Base-by-base conservation (phyloP, 352 stramenopile genomes). In the Phytophthora meadii region DNA sequence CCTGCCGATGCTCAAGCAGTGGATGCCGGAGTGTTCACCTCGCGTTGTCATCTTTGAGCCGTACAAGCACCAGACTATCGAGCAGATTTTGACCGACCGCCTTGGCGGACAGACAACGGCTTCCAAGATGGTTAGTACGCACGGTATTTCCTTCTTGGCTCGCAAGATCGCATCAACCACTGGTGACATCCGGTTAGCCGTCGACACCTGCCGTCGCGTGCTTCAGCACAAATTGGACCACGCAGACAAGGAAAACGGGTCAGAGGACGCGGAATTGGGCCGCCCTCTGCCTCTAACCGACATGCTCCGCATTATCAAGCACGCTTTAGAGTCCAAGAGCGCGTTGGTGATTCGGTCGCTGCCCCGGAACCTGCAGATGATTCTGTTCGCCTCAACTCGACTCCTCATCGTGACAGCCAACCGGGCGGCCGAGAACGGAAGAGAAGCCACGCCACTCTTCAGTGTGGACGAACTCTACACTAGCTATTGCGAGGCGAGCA, bases 291-390 rank as follows among this genome's bases (percentile, higher is more conserved):
- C 79, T 12, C 63, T 95, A 40, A 89, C 74, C 11, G 86, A 95
- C 37, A 92, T 92, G 70, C 63, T 93, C 17, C 76, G 77, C 40
- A 77, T 82, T 15, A 82, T 93, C 68, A 95, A 95, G 64, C 72
- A 74, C 17, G 77, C 80, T 1, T 44, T 95, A 24, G 86, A 93
- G 50, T 84, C 77, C 44, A 90, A 88, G 54, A 86, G 73, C 48
- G 72, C 80, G 17, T 64, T 68, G 42, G 72, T 81, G 47, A 74
- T 93, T 7, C 68, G 82, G 24, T 84, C 83, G 24, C 65, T 94
- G 32, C 88, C 88, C 12, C 81, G 88, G 32, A 93, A 90, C 55
- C 66, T 93, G 19, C 84, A 94, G 65, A 89, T 95, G 80, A 90
- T 94, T 51, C 68, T 93, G 25, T 92, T 92, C 50, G 81, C 85